phyloP scores from a whole-genome alignment of 441 rosid genomes.

The Euphorbia corollata region DNA sequence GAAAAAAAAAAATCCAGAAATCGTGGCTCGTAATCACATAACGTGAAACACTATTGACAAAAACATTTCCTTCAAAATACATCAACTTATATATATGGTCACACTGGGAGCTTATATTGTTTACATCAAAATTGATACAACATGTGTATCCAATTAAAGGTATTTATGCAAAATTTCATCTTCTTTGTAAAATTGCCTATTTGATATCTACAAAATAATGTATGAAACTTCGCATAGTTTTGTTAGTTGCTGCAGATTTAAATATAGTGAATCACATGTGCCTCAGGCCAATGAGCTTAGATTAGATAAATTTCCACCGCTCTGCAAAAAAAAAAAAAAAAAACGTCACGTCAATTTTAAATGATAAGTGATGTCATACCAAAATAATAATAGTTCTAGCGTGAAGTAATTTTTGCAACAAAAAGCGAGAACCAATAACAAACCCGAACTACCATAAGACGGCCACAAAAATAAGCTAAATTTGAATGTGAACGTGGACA shows the following conservation, averaged over 20 bases:
- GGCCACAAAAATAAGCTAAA: too few relatives aligned
- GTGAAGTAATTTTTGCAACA: too few relatives aligned
- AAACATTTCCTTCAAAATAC: neutral
- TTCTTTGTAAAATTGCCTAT: neutral
- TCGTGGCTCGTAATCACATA: neutral
- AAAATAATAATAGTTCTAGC: too few relatives aligned
- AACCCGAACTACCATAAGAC: too few relatives aligned
- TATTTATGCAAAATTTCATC: neutral
- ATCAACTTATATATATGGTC: neutral
- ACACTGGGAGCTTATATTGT: neutral
- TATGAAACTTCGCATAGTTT: neutral
- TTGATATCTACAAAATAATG: slow-evolving; percentile 1
- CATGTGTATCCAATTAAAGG: neutral
- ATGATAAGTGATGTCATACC: too few relatives aligned
- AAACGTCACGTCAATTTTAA: too few relatives aligned
- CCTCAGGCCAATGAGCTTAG: neutral
- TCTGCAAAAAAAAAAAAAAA: neutral
- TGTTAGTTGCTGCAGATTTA: neutral
- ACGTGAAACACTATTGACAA: neutral
- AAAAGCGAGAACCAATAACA: too few relatives aligned
- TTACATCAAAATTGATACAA: slow-evolving; percentile 1
- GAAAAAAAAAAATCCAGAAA: neutral
- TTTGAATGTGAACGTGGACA: too few relatives aligned
- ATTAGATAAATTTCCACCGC: neutral
- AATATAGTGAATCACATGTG: neutral